These are phyloP conservation scores for Vanrija sp. DNA, from an alignment of 1,284 basidiomycete species.

Conservation along the genomic window DNA sequence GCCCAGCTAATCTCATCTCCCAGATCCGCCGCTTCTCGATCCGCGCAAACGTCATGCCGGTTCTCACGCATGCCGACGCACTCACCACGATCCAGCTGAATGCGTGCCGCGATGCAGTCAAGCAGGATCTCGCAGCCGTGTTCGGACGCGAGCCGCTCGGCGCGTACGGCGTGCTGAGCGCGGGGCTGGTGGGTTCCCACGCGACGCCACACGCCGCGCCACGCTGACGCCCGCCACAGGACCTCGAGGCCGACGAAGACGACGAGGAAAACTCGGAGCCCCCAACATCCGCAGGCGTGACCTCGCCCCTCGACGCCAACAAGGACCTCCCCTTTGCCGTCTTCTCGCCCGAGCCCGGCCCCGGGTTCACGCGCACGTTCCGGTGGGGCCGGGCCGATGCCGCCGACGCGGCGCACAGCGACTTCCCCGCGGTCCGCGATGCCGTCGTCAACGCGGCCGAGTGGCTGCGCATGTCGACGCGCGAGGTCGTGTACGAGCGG, in stretches of 20 bases:
- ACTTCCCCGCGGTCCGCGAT: constrained; percentile 29
- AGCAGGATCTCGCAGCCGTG: constrained; percentile 25
- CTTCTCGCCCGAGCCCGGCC: constrained; percentile 20
- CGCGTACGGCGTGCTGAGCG: constrained; percentile 10
- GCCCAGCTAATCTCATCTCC: not conserved
- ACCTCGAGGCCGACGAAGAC: constrained; percentile 5
- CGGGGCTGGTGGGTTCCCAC: constrained; percentile 12
- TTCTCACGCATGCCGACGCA: constrained; percentile 36
- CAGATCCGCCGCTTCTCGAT: constrained; percentile 34
- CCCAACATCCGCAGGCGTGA: not conserved
- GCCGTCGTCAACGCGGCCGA: constrained; percentile 25
- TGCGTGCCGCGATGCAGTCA: constrained; percentile 21
- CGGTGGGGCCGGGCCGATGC: constrained; percentile 39
- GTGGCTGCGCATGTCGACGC: constrained; percentile 29
- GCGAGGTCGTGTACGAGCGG: constrained; percentile 42
- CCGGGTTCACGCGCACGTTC: constrained; percentile 22
- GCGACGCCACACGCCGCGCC: not conserved
- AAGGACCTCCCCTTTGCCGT: constrained; percentile 20
- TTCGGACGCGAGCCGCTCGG: constrained; percentile 19
- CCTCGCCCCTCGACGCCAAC: constrained; percentile 7
- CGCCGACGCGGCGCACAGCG: constrained; percentile 25
- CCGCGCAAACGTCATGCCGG: constrained; percentile 39
- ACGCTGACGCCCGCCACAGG: not conserved
- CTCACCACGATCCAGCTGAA: constrained; percentile 31
- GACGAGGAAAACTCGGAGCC: constrained; percentile 7